phyloP scores from a whole-genome alignment of 345 rosid genomes.

The Gossypium thurberi region DNA sequence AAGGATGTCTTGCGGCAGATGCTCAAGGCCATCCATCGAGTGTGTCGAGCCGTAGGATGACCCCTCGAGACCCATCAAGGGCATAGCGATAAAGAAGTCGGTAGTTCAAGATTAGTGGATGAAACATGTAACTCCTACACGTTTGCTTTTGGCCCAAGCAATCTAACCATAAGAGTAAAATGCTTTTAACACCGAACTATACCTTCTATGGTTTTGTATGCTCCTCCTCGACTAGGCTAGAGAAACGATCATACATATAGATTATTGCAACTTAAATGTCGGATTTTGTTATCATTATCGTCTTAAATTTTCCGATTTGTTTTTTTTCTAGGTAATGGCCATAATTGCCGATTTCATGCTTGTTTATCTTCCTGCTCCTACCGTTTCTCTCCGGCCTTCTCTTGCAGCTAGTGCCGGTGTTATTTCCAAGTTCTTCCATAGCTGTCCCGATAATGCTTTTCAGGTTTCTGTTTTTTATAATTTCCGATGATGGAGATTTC shows the following conservation, averaged over 20 bases:
- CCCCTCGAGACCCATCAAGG: too few relatives aligned
- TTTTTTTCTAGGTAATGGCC: conserved; percentile 71
- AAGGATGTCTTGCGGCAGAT: too few relatives aligned
- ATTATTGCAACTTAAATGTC: not conserved
- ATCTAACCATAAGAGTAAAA: too few relatives aligned
- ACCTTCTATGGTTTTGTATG: too few relatives aligned
- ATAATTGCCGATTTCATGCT: conserved; percentile 98
- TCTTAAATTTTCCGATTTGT: not conserved
- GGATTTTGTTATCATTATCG: not conserved
- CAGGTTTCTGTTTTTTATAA: conserved; percentile 45
- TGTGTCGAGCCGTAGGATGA: too few relatives aligned
- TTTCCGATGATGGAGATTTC: conserved; percentile 6
- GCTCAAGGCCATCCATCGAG: too few relatives aligned
- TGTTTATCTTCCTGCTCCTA: conserved; percentile 96
- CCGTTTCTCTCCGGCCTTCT: conserved; percentile 76
- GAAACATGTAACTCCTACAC: too few relatives aligned
- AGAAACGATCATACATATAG: not conserved
- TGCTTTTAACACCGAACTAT: too few relatives aligned
- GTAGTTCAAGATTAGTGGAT: too few relatives aligned
- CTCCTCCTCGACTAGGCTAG: too few relatives aligned
- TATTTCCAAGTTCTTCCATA: conserved; percentile 73
- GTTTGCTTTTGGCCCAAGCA: too few relatives aligned
- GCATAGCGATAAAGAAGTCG: too few relatives aligned
- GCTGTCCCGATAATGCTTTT: conserved; percentile 95
- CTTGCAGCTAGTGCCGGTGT: conserved; percentile 57